Base-by-base conservation (phyloP, 169 alveolate species). In the Plasmodium vivax region DNA sequence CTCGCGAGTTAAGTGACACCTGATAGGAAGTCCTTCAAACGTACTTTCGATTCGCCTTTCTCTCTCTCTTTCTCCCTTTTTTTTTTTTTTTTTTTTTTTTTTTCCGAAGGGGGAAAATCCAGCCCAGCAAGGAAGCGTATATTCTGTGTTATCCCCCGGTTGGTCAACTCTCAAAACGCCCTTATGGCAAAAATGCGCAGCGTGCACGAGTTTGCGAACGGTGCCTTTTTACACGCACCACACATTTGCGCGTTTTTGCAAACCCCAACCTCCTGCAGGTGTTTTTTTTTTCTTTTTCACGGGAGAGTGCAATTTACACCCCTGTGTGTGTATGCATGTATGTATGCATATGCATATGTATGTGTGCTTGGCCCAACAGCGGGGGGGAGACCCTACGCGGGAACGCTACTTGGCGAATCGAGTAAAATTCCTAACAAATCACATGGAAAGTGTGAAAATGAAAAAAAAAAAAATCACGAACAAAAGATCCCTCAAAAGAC, bases 271-370 rank as follows among this genome's bases (percentile, higher is more conserved):
- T 23, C 9, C 38, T 68, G 32, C 12, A 27, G 77, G 38, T 30
- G 27, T 62, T 68, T n/a, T 68, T 68, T 27, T 68, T 68, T 68
- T 4, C 38, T 27, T 68, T 68, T 19, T 68, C 32, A 27, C 19
- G 38, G 38, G 77, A 68, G 77, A 68, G 77, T 68, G 77, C 38
- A 68, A 68, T 68, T 68, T 68, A 68, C 62, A n/a, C 38, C n/a
- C n/a, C n/a, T n/a, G 30, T n/a, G 72, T 56, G 72, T 56, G 72
- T 56, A 0, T n/a, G 27, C 14, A 6, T 56, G 5, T 56, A 3
- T 56, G 27, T 56, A n/a, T 56, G 72, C 4, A 56, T 56, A 12
- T 68, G 30, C 5, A 38, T 68, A 68, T 30, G 38, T 19, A 68
- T 27, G 12, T 27, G n/a, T 68, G 16, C 62, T 51, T 12, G 62